Percentiles rank a stretch among this genome's conserved stretches.
Conservation (phyloP, 768 basidiomycete genomes). For the Boletus coccyginus region DNA sequence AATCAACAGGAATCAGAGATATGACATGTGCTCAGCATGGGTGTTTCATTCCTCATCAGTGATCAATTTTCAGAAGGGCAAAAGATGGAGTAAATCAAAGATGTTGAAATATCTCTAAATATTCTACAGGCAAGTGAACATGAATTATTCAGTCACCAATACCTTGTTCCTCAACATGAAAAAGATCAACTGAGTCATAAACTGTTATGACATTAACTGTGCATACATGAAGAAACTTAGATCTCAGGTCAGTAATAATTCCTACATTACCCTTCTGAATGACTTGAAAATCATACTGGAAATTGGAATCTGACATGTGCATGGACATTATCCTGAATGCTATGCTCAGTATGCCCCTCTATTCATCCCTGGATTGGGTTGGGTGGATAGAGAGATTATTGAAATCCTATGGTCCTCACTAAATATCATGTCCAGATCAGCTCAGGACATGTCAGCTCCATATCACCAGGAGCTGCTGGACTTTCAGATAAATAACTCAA, state of each 20-base stretch:
- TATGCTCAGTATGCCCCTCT: neutral
- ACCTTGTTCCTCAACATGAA: slow-evolving; percentile 1
- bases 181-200: accelerated
- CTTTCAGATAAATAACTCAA: slow-evolving; percentile 8
- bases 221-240: slow-evolving; percentile 6
- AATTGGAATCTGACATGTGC: slow-evolving; percentile 27
- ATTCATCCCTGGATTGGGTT: neutral
- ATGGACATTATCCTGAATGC: slow-evolving; percentile 25
- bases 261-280: neutral
- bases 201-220: slow-evolving; percentile 8
- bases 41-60: neutral
- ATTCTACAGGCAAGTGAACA: slow-evolving; percentile 1
- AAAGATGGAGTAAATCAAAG: neutral
- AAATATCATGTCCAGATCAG: neutral
- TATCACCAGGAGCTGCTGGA: slow-evolving; percentile 1
- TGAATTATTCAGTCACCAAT: neutral
- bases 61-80: neutral
- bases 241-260: neutral
- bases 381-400: slow-evolving; percentile 7
- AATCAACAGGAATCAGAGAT: neutral
- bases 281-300: slow-evolving; percentile 3
- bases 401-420: slow-evolving; percentile 5
- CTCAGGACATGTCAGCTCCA: neutral
- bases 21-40: neutral
- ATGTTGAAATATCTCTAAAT: no score